phyloP scores from a whole-genome alignment of 306 rosid genomes.

The Cucurbita moschata region DNA sequence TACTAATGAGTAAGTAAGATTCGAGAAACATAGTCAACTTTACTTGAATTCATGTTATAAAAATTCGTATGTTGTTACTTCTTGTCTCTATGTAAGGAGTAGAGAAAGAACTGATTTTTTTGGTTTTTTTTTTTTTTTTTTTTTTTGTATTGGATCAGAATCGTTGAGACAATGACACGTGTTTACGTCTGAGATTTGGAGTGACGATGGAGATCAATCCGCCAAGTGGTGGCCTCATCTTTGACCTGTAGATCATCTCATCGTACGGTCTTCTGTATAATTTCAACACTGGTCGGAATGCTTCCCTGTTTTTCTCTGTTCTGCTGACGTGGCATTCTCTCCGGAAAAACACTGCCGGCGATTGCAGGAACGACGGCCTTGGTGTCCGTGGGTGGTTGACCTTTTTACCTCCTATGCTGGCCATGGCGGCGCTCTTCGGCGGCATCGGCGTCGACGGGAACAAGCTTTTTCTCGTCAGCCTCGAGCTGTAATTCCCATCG shows the following conservation, averaged over 20 bases:
- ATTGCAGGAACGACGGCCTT: conserved; percentile 64
- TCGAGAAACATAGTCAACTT: neutral
- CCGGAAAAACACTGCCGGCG: conserved; percentile 77
- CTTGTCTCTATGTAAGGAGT: neutral
- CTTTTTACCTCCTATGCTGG: neutral
- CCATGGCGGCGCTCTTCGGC: conserved; percentile 40
- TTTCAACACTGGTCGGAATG: conserved; percentile 57
- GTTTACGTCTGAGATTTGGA: conserved; percentile 66
- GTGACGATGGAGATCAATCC: conserved; percentile 90
- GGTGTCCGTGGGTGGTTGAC: conserved; percentile 41
- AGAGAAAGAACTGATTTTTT: neutral
- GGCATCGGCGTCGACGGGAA: conserved; percentile 85
- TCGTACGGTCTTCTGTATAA: conserved; percentile 74
- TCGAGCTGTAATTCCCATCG: conserved; percentile 18
- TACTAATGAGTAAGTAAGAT: neutral
- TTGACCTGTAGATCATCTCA: conserved; percentile 83
- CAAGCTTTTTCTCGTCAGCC: conserved; percentile 36
- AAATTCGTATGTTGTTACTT: neutral
- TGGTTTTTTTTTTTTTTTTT: neutral
- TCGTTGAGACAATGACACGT: conserved; percentile 84
- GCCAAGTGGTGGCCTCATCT: conserved; percentile 95
- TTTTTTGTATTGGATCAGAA: conserved; percentile 20
- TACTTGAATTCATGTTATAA: neutral
- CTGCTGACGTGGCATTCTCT: conserved; percentile 43
- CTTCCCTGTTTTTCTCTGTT: conserved; percentile 49